A percentile compares a stretch with the other conserved stretches of the same genome.
These are phyloP conservation scores for Colletotrichum noveboracense DNA, from an alignment of 2,329 filamentous ascomycete species.

Conservation along the genomic window DNA sequence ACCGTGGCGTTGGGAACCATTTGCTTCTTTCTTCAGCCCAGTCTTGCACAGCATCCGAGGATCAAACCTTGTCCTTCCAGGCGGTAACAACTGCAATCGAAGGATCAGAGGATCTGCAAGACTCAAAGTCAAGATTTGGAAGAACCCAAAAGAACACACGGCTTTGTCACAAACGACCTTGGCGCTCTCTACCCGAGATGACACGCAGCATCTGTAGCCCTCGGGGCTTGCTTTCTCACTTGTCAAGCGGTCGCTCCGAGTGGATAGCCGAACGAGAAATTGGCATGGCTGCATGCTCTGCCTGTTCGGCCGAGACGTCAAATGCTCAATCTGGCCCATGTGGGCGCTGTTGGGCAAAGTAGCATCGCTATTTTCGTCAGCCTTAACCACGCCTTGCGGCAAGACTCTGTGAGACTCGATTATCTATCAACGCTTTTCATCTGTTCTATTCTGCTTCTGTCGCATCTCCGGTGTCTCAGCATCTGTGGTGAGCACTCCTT, in stretches of 20 bases:
- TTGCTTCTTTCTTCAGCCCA: neutral
- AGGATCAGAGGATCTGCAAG: neutral
- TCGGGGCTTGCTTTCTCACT: conserved; percentile 13
- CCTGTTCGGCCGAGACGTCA: neutral
- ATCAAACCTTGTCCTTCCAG: neutral
- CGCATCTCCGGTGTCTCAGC: conserved; percentile 7
- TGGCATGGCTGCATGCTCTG: neutral
- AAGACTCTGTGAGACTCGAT: neutral
- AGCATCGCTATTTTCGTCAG: conserved; percentile 5
- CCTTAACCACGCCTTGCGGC: neutral
- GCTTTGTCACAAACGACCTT: neutral
- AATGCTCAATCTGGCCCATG: neutral
- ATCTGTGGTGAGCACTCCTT: neutral
- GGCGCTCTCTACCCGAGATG: neutral
- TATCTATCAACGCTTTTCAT: neutral
- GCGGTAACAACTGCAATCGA: neutral
- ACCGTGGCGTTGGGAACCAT: neutral
- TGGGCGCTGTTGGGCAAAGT: neutral
- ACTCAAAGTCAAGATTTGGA: neutral
- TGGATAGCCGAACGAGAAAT: neutral
- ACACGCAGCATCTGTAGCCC: conserved; percentile 1
- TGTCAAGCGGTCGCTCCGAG: neutral
- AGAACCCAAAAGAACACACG: neutral
- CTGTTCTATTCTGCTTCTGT: neutral
- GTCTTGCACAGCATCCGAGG: neutral